These are phyloP conservation scores for Stagonosporopsis cucurbitacearum DNA, from an alignment of 2,329 filamentous ascomycete species.

Conservation along the genomic window DNA sequence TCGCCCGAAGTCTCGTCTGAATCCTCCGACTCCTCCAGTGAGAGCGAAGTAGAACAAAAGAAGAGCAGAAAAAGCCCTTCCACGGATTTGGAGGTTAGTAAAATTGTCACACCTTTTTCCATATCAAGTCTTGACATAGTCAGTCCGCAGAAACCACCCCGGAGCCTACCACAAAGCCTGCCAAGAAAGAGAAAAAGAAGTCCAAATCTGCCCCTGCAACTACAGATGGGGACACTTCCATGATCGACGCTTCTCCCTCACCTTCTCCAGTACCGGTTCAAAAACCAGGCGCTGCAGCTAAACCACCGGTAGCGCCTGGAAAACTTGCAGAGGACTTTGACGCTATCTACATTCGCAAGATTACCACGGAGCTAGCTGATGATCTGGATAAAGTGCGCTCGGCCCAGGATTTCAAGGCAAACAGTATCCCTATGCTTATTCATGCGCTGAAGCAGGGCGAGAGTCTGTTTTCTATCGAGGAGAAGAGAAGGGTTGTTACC, in stretches of 20 bases:
- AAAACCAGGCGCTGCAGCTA: background rate
- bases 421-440: constrained; percentile 68
- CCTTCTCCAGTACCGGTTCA: constrained; percentile 1
- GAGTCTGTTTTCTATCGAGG: constrained; percentile 64
- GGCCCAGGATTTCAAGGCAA: constrained; percentile 73
- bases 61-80: constrained; percentile 17
- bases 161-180: constrained; percentile 12
- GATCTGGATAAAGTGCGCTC: constrained; percentile 73
- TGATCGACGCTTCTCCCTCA: constrained; percentile 26
- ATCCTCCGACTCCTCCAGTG: constrained; percentile 37
- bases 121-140: background rate
- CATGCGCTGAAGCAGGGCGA: constrained; percentile 72
- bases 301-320: constrained; percentile 3
- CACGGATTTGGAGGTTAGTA: constrained; percentile 3
- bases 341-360: constrained; percentile 71
- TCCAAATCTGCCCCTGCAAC: constrained; percentile 7
- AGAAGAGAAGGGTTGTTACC: constrained; percentile 54
- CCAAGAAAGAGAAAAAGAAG: constrained; percentile 26
- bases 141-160: background rate
- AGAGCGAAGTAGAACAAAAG: constrained; percentile 34
- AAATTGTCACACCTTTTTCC: background rate
- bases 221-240: constrained; percentile 23
- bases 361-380: constrained; percentile 74
- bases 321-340: constrained; percentile 56
- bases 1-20: constrained; percentile 35